Percentiles rank a stretch among this genome's conserved stretches.
These are phyloP conservation scores for Vigna mungo DNA, from an alignment of 306 rosid genomes.

Conservation along the genomic window DNA sequence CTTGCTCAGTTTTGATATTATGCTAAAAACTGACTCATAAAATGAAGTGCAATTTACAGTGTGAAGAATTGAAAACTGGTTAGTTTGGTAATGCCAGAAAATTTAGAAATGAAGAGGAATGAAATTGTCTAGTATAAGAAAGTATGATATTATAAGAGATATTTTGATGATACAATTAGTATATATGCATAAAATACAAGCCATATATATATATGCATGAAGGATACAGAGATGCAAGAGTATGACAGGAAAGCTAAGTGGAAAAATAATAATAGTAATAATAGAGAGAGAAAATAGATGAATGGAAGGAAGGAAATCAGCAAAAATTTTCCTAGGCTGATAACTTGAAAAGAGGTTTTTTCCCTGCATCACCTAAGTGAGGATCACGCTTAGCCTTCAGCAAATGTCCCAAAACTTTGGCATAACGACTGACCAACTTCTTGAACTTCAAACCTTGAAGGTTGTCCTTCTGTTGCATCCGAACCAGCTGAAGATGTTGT, in stretches of 20 bases:
- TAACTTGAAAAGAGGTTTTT: constrained; percentile 56
- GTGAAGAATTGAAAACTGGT: not conserved
- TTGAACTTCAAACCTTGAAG: constrained; percentile 68
- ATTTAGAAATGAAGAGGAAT: not conserved
- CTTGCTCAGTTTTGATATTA: not conserved
- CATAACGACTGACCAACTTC: constrained; percentile 77
- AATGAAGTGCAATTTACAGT: too few species aligned
- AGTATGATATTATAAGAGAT: constrained; percentile 6
- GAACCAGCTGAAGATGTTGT: constrained; percentile 67
- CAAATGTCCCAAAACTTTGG: constrained; percentile 71
- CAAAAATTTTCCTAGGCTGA: constrained; percentile 33
- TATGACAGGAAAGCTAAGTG: not conserved
- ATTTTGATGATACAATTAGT: constrained; percentile 22
- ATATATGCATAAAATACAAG: not conserved
- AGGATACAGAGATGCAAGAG: constrained; percentile 25
- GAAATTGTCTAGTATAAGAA: constrained; percentile 33
- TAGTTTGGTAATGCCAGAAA: not conserved
- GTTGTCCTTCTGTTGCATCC: constrained; percentile 57
- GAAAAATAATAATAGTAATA: constrained; percentile 19
- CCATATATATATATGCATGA: constrained; percentile 28
- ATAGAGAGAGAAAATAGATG: constrained; percentile 10
- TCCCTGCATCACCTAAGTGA: constrained; percentile 53
- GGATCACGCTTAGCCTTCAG: constrained; percentile 65
- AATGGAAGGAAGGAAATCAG: not conserved
- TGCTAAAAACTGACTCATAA: too few species aligned